Percentiles rank a stretch among this genome's conserved stretches.
Evolutionary conservation across 2,329 filamentous ascomycete species (phyloP).

Genomic region (Aphanocladium album): DNA sequence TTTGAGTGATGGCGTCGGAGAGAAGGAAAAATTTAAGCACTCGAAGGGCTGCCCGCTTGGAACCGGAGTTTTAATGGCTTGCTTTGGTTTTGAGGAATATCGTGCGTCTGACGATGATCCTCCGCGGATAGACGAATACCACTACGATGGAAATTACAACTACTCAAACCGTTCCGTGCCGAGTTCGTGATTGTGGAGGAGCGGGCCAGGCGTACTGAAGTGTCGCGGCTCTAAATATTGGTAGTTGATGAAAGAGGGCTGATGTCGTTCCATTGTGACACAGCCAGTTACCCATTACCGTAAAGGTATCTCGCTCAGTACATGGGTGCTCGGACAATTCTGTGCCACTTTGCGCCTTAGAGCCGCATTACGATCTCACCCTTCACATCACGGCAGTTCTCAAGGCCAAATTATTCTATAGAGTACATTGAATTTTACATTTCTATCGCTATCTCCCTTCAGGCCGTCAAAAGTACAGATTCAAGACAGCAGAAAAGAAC

Average conservation of each 20-base stretch:
- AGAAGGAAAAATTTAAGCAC: conserved; percentile 21
- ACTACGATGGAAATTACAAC: conserved; percentile 23
- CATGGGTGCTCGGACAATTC: too few species aligned
- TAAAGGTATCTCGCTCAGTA: too few species aligned
- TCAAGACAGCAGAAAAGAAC: conserved; percentile 35
- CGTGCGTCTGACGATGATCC: conserved; percentile 38
- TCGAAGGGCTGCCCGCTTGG: conserved; percentile 38
- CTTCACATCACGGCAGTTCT: too few species aligned
- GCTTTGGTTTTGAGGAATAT: conserved; percentile 39
- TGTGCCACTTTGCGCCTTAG: too few species aligned
- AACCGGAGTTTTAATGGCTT: conserved; percentile 42
- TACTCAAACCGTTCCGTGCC: neutral
- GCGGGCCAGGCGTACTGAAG: too few species aligned
- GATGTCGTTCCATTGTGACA: too few species aligned
- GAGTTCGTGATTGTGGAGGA: neutral
- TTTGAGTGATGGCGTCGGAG: conserved; percentile 27
- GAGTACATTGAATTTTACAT: conserved; percentile 15
- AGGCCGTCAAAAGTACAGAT: conserved; percentile 31
- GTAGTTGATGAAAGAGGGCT: too few species aligned
- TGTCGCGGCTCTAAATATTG: too few species aligned
- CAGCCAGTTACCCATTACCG: too few species aligned
- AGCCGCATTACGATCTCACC: neutral
- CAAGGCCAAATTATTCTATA: neutral
- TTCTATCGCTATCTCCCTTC: conserved; percentile 26
- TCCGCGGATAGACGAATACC: conserved; percentile 40